A percentile compares a stretch with the other conserved stretches of the same genome.
These are phyloP conservation scores for Gyrodon lividus DNA, from an alignment of 768 basidiomycete species.

Conservation along the genomic window DNA sequence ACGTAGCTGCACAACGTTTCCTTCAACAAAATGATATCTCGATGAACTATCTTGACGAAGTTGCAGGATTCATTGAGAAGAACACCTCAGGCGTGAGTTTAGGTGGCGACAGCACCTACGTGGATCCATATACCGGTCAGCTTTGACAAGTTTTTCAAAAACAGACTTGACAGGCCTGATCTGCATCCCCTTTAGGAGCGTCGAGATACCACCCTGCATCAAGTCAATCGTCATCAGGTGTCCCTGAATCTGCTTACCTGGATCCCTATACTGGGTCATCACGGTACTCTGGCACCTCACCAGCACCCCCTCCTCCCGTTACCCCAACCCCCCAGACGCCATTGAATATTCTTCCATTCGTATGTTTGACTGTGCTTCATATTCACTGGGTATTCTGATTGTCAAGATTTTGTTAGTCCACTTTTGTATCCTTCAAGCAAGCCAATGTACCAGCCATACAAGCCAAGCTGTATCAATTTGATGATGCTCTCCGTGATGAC, in stretches of 20 bases:
- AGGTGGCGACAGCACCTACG: slow-evolving; percentile 57
- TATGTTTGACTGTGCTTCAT: slow-evolving; percentile 27
- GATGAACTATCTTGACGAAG: slow-evolving; percentile 78
- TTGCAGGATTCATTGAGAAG: slow-evolving; percentile 91
- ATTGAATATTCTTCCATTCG: slow-evolving; percentile 51
- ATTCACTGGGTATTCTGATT: neutral
- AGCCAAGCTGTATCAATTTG: slow-evolving; percentile 72
- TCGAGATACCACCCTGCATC: slow-evolving; percentile 58
- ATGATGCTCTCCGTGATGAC: slow-evolving; percentile 63
- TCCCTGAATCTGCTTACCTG: slow-evolving; percentile 40
- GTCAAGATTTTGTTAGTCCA: slow-evolving; percentile 41
- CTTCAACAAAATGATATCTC: slow-evolving; percentile 82
- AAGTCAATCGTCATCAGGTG: slow-evolving; percentile 29
- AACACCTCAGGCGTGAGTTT: slow-evolving; percentile 80
- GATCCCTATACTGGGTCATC: slow-evolving; percentile 78
- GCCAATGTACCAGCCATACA: slow-evolving; percentile 79
- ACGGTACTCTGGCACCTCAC: slow-evolving; percentile 50
- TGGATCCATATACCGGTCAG: slow-evolving; percentile 89
- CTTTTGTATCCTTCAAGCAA: slow-evolving; percentile 79
- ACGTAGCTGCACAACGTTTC: slow-evolving; percentile 85
- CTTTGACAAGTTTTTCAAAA: neutral
- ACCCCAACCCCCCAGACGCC: slow-evolving; percentile 28
- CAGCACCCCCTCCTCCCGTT: slow-evolving; percentile 30
- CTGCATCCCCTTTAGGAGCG: slow-evolving; percentile 42
- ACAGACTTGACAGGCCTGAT: neutral